Percentiles rank a stretch among this genome's conserved stretches.
Evolutionary conservation across 768 basidiomycete species (phyloP).

Genomic region (Rhizopogon roseolus): DNA sequence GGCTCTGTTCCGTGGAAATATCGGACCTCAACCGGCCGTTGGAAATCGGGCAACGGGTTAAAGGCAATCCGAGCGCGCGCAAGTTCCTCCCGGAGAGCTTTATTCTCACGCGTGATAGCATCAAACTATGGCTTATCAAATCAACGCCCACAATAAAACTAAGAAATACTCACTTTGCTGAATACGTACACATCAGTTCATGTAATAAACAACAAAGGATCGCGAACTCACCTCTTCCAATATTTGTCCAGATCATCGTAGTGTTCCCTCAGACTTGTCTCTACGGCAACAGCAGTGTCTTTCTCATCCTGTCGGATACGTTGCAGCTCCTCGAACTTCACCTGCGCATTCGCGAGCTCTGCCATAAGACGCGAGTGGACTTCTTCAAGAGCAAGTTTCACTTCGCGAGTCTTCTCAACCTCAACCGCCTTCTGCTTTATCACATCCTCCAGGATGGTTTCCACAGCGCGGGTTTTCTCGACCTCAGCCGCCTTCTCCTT

Average conservation of each 20-base stretch:
- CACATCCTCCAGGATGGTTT: slow-evolving; percentile 23
- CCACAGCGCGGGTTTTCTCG: slow-evolving; percentile 25
- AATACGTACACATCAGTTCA: slow-evolving; percentile 13
- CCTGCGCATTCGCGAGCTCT: slow-evolving; percentile 32
- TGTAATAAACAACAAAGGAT: slow-evolving; percentile 4
- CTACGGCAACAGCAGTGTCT: slow-evolving; percentile 45
- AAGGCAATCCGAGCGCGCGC: slow-evolving; percentile 15
- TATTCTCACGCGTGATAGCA: slow-evolving; percentile 20
- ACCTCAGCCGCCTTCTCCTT: slow-evolving; percentile 20
- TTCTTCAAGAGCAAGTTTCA: slow-evolving; percentile 27
- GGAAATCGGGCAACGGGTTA: slow-evolving; percentile 6
- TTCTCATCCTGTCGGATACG: slow-evolving; percentile 42
- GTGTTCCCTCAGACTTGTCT: slow-evolving; percentile 51
- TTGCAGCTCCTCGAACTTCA: slow-evolving; percentile 38
- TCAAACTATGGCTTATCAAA: slow-evolving; percentile 16
- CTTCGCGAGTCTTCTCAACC: slow-evolving; percentile 24
- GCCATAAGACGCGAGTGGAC: slow-evolving; percentile 24
- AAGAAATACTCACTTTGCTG: slow-evolving; percentile 30
- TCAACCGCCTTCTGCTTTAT: slow-evolving; percentile 18
- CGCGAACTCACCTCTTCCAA: slow-evolving; percentile 30
- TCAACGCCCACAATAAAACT: slow-evolving; percentile 16
- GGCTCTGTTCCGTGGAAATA: slow-evolving; percentile 16
- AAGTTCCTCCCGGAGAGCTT: slow-evolving; percentile 22
- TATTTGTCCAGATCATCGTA: slow-evolving; percentile 40
- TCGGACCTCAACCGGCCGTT: slow-evolving; percentile 17